These are phyloP conservation scores for Lecanicillium sp. DNA, from an alignment of 2,329 filamentous ascomycete species.

Conservation along the genomic window DNA sequence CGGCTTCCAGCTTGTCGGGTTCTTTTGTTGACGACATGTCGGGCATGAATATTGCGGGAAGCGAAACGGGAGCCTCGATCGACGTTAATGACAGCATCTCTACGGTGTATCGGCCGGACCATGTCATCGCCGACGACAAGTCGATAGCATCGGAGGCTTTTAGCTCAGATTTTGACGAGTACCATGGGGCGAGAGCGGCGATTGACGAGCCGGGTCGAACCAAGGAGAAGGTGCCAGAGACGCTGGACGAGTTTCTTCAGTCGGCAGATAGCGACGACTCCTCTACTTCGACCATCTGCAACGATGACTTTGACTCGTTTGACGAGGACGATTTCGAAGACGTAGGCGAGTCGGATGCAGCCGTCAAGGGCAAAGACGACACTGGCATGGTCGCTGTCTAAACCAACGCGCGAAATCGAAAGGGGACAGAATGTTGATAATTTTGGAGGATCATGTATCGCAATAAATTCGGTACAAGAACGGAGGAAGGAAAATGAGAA, in stretches of 20 bases:
- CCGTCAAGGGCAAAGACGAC: not conserved
- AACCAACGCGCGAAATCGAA: not conserved
- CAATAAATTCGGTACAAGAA: too few species aligned
- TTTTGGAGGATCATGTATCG: too few species aligned
- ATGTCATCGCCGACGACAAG: slow-evolving; percentile 29
- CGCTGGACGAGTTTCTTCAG: slow-evolving; percentile 18
- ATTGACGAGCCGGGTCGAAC: slow-evolving; percentile 27
- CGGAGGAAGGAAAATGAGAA: too few species aligned
- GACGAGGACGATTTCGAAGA: not conserved
- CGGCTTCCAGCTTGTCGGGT: slow-evolving; percentile 27
- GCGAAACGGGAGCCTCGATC: slow-evolving; percentile 29
- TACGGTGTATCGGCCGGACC: slow-evolving; percentile 27
- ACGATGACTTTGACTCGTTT: slow-evolving; percentile 2
- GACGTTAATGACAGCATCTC: slow-evolving; percentile 36
- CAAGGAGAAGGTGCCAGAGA: slow-evolving; percentile 14
- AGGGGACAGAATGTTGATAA: too few species aligned
- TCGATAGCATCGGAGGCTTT: slow-evolving; percentile 33
- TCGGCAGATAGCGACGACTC: slow-evolving; percentile 15
- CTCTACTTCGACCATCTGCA: slow-evolving; percentile 2
- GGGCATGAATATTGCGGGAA: slow-evolving; percentile 27
- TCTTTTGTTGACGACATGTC: slow-evolving; percentile 32
- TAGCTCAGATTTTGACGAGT: slow-evolving; percentile 25
- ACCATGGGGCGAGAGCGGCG: slow-evolving; percentile 29
- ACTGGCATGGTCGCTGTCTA: slow-evolving; percentile 6
- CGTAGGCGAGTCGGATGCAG: not conserved